A percentile compares a stretch with the other conserved stretches of the same genome.
Evolutionary conservation across 345 rosid species (phyloP).

Genomic region (Gossypium bickii): DNA sequence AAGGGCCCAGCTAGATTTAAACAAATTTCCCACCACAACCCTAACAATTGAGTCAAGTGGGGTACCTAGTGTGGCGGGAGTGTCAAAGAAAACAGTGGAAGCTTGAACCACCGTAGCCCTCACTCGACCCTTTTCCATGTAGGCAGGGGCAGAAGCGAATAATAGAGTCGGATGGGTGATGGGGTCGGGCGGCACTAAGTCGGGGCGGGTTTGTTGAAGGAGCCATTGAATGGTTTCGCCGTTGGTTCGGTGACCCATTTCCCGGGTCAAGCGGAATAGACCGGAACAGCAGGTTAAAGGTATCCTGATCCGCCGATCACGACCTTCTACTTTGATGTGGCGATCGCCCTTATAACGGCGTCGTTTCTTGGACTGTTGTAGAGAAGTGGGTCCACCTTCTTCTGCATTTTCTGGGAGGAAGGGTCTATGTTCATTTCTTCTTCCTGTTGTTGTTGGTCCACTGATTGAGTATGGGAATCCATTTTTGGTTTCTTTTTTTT

Average conservation of each 20-base stretch:
- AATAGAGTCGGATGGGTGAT: background rate
- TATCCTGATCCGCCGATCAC: constrained; percentile 10
- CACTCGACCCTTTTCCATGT: constrained; percentile 5
- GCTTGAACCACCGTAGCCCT: constrained; percentile 14
- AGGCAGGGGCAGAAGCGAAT: background rate
- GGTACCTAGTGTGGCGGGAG: constrained; percentile 3
- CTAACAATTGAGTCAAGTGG: background rate
- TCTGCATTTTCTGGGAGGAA: background rate
- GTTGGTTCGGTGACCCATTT: constrained; percentile 7
- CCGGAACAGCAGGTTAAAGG: constrained; percentile 1
- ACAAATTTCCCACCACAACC: constrained; percentile 7
- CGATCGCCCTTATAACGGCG: background rate
- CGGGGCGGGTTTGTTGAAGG: constrained; percentile 8
- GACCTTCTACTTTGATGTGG: constrained; percentile 5
- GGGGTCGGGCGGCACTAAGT: background rate
- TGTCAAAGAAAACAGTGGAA: constrained; percentile 1
- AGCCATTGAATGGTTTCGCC: constrained; percentile 11
- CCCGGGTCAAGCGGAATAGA: constrained; percentile 1
- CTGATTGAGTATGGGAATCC: background rate
- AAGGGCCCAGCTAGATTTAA: constrained; percentile 9
- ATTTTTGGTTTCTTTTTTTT: background rate
- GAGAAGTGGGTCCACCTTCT: background rate
- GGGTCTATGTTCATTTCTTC: background rate
- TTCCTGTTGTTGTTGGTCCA: background rate
- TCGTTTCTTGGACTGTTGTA: background rate